Evolutionary conservation across 805 yeast species (phyloP).

Genomic region (Hanseniaspora clermontiae): DNA sequence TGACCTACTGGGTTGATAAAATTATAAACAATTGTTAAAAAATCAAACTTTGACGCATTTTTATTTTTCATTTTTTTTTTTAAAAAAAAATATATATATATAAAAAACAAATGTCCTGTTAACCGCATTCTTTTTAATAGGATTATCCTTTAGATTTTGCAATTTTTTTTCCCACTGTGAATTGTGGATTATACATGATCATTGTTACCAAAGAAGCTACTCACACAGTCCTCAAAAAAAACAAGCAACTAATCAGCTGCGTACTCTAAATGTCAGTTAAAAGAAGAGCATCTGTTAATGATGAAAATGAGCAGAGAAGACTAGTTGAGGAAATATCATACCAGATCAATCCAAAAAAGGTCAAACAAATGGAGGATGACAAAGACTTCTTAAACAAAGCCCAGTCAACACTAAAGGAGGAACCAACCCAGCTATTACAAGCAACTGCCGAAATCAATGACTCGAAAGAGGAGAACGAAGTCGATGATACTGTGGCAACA

Average conservation of each 20-base stretch:
- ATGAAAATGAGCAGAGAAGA: neutral
- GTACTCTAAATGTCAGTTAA: neutral
- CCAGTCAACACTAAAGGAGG: neutral
- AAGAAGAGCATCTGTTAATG: neutral
- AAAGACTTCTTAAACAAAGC: neutral
- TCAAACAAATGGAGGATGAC: neutral
- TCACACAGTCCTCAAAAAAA: too few species aligned
- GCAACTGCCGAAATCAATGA: neutral
- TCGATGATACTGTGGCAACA: neutral
- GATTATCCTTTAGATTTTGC: too few species aligned
- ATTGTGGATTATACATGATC: too few species aligned
- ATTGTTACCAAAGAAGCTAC: too few species aligned
- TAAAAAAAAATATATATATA: neutral
- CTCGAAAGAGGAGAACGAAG: neutral
- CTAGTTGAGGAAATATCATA: constrained; percentile 8
- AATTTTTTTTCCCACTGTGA: too few species aligned
- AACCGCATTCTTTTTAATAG: too few species aligned
- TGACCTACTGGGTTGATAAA: neutral
- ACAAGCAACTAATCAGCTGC: too few species aligned
- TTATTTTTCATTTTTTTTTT: neutral
- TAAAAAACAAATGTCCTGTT: too few species aligned
- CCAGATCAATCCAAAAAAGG: neutral
- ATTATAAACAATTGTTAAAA: neutral
- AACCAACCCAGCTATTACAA: constrained; percentile 8
- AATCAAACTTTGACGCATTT: neutral